Evolutionary conservation across 192 early-diverging fungal genomes (phyloP), one percentile per base, ranked within the genome.

Genomic region (Allomyces macrogynus): DNA sequence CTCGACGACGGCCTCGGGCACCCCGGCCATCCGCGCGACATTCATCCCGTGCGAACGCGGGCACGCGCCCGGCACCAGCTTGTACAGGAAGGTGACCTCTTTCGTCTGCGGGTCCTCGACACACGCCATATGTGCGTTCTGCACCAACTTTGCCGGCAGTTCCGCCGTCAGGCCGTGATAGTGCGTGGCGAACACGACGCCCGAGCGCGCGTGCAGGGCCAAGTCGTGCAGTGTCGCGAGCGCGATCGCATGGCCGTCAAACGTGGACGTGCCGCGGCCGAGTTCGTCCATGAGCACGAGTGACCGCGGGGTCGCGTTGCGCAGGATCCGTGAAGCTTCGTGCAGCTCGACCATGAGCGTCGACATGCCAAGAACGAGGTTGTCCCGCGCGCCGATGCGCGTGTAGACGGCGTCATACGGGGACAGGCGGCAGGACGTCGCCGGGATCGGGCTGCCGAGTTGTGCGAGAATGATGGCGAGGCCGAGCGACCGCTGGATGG

Each of bases 1-100:
- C 27, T 81, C 75, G 7, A 94, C 81, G 62, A 94, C 82, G 8
- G 69, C 42, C 26, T 74, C 26, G 0, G 91, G 91, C 20, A 99
- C 81, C 9, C 91, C 91, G 0, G 94, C 96, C 89, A 97, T 96
- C n/a, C 76, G 78, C 4, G 96, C 96, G 0, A 97, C 93, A 66
- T 97, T 97, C 93, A 97, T 96, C 62, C 96, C 96, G 69, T 92
- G 94, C 24, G 89, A 92, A 73, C 91, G 91, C 54, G 88, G 87
- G 67, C 89, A 95, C 4, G 86, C 84, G 18, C 96, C 96, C 22
- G 75, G 66, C 14, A 80, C 77, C 43, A 99, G 70, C 63, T 91
- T 91, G 73, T 99, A 99, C 64, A 99, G 70, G 74, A 99, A 99
- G 0, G 89, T 91, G 20, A 99, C 89, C n/a, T 89, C 80, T 42